Evolutionary conservation across 2,329 filamentous ascomycete species (phyloP).

Genomic region (Aspergillus sp.): DNA sequence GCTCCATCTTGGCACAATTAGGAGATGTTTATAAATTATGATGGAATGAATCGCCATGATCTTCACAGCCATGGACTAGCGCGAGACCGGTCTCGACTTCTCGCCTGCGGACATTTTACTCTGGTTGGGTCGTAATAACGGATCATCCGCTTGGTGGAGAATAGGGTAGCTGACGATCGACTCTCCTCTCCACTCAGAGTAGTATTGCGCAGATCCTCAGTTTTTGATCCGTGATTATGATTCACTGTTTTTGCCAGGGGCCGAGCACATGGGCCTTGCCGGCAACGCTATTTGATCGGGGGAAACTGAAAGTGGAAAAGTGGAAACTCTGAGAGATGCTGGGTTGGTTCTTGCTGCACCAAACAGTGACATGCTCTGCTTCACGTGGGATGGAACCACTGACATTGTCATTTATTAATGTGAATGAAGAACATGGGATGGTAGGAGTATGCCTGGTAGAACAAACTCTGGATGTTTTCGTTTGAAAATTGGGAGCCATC

Average conservation of each 20-base stretch:
- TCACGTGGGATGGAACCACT: background rate
- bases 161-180: background rate
- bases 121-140: background rate
- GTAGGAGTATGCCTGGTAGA: background rate
- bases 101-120: background rate
- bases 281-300: conserved; percentile 7
- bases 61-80: background rate
- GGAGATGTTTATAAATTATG: too few relatives aligned
- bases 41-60: background rate
- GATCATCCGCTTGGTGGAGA: background rate
- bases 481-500: background rate
- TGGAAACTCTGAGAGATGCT: too few relatives aligned
- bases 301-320: background rate
- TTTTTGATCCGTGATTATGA: background rate
- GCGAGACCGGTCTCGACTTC: background rate
- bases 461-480: background rate
- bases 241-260: background rate
- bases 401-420: too few relatives aligned
- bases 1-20: background rate
- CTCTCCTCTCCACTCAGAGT: background rate
- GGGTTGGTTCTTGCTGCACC: background rate
- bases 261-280: background rate
- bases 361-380: background rate
- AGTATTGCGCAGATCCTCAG: background rate
- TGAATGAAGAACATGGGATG: background rate